Percentiles rank a stretch among this genome's conserved stretches.
phyloP scores from a whole-genome alignment of 257 asterid species.

The Solanum pennellii region DNA sequence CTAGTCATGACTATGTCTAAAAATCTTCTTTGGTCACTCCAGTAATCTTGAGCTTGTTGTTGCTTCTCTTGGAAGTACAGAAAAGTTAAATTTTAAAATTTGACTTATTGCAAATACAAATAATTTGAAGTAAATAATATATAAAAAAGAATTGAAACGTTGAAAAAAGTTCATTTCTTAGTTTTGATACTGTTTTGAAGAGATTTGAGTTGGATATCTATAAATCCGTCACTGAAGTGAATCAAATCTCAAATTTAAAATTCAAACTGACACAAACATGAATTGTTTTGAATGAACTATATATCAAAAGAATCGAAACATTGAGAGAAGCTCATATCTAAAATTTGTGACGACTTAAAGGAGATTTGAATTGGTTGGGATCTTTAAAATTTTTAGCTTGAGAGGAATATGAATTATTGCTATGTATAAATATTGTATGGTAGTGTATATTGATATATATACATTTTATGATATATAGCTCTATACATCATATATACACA shows the following conservation, averaged over 20 bases:
- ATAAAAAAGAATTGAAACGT: neutral
- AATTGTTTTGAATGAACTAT: too few relatives aligned
- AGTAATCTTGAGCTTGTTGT: neutral
- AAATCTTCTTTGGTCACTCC: neutral
- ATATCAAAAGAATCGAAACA: neutral
- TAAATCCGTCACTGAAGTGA: neutral
- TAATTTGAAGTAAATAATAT: too few relatives aligned
- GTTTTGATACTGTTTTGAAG: neutral
- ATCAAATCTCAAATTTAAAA: neutral
- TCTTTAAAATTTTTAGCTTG: too few relatives aligned
- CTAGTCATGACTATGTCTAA: neutral
- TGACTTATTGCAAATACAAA: neutral
- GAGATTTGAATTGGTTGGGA: neutral
- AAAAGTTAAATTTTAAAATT: neutral
- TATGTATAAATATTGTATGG: neutral
- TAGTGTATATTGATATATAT: too few relatives aligned
- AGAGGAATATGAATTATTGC: neutral
- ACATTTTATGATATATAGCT: too few relatives aligned
- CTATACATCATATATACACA: neutral
- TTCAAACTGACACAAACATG: neutral
- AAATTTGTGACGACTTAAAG: neutral
- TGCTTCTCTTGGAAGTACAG: neutral
- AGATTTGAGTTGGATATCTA: neutral
- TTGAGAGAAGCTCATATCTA: neutral
- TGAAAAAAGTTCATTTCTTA: rapidly evolving